Base-by-base conservation (phyloP, 2,329 filamentous ascomycete genomes). In the Dothideomycetes sp. region DNA sequence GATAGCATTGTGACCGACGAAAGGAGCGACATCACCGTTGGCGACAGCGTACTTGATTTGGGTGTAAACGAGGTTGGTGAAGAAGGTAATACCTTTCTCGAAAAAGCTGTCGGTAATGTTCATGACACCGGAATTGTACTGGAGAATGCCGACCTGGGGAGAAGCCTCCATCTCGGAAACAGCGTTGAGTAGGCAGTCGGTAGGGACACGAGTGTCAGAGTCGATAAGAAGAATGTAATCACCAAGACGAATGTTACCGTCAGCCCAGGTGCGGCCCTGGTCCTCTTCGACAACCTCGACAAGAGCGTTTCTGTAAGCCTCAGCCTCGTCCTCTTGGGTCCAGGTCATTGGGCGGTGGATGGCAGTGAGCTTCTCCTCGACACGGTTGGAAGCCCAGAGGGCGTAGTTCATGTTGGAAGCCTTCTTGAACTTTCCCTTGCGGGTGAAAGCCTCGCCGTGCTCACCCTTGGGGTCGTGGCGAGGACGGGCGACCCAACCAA, bases 171-270 rank as follows among this genome's bases (percentile, higher is more conserved):
- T 85, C 54, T 89, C 84, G 36, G 79, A 84, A 34, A 84, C 81
- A 31, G 81, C 81, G 52, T 88, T 83, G 4, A 88, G 68, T 44
- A 89, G 68, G 52, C 84, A 89, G 58, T 88, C 84, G 30, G 70
- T 64, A 1, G 84, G 84, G 2, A 86, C 81, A 59, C 81, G 81
- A 19, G 82, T 87, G 58, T 87, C 82, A 2, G 81, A 86, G 62
- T 86, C 81, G 53, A 86, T 82, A 44, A 88, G 64, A 22, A 84
- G 65, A 44, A 88, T 84, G 59, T 87, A 88, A 61, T 93, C 85
- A 41, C 86, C 86, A 16, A 93, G 68, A 37, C 85, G 83, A 49
- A 94, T 81, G 59, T 91, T 87, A 45, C 85, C 86, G 54, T 86
- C 84, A 14, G 84, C 84, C 81, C 81, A 84, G 19, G 81, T 81